Evolutionary conservation across 1,139 yeast genomes (phyloP), one percentile per base, ranked within the genome.

Genomic region (Candida sp.): DNA sequence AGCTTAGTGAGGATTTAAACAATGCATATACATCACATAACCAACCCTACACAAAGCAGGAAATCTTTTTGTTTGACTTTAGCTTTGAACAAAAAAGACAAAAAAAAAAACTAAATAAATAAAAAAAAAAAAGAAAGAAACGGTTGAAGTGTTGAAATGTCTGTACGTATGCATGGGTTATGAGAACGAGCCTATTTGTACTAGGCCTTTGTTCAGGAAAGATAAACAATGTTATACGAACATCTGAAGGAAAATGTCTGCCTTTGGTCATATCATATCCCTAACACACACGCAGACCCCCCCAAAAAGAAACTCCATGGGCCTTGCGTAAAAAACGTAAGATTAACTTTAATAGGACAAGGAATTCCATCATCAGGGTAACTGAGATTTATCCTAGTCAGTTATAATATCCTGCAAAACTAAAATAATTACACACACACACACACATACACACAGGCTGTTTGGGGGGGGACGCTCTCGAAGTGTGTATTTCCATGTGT

Each of bases 141-240:
- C 40, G 40, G 40, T 37, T 37, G 40, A 22, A 22, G 27, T 37
- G 40, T 17, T 37, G 40, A 37, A 37, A 23, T 37, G 40, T 37
- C 40, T 37, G 40, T 3, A 17, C 25, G 39, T 22, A 37, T 37
- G 12, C 26, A 12, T 34, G 7, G 31, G 31, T 28, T 28, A 28
- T 28, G 31, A 28, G 17, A 17, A 2, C 1, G 17, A 17, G 17
- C 17, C 2, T 17, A 17, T 17, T 17, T 17, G 17, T 17, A 17
- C 17, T 17, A 17, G 17, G 17, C 17, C 2, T 17, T 17, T 17
- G 17, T 17, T 17, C 17, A 17, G 17, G 17, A 17, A 17, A 33
- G n/a, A 9, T 7, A 32, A 32, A n/a, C 9, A 30, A 30, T 30
- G 32, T 17, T 17, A 30, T 30, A 30, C 32, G 9, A 7, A 30